Base-by-base conservation (phyloP, 1,139 yeast species). In the Hyphopichia pseudoburtonii region DNA sequence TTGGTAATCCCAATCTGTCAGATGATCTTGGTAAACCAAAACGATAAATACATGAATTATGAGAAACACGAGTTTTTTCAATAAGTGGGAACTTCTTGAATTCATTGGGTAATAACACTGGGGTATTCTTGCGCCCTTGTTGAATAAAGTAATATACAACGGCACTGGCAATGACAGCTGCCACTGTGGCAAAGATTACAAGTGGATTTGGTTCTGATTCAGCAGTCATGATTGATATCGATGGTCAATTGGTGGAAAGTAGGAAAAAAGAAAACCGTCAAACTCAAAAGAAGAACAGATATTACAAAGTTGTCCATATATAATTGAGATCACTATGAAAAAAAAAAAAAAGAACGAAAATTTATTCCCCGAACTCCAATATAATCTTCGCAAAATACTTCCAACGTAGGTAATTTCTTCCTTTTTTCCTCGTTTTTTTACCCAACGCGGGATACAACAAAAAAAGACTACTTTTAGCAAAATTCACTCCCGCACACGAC, bases 1-100 rank as follows among this genome's bases (percentile, higher is more conserved):
- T 86, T 39, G 97, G 97, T 50, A 92, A 76, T 6, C 97, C 97
- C 44, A 92, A 75, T 35, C 80, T 71, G 58, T 86, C 94, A 35
- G 80, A 72, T 28, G 83, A 73, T 44, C 76, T 74, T 37, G 96
- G 96, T 51, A 92, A 77, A 3, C 86, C 90, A 56, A 92, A 89
- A 56, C 94, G 77, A 64, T 86, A 90, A 41, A 88, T 67, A 38
- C 94, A 88, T 11, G 96, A 76, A 62, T 90, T 89, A 61, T 86
- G 95, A 28, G 88, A 76, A 16, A 92, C 70, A 32, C 81, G 75
- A 12, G 85, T 82, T 68, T 87, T 90, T 58, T 83, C 81, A 49
- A 86, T 78, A 56, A 92, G 72, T 40, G 95, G 95, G 73, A 89
- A 90, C 54, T 86, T 78, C 57, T 80, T 82, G 64, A 82, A 89